Evolutionary conservation across 495 filamentous ascomycete genomes (phyloP).

Genomic region (Endocarpon pusillum): DNA sequence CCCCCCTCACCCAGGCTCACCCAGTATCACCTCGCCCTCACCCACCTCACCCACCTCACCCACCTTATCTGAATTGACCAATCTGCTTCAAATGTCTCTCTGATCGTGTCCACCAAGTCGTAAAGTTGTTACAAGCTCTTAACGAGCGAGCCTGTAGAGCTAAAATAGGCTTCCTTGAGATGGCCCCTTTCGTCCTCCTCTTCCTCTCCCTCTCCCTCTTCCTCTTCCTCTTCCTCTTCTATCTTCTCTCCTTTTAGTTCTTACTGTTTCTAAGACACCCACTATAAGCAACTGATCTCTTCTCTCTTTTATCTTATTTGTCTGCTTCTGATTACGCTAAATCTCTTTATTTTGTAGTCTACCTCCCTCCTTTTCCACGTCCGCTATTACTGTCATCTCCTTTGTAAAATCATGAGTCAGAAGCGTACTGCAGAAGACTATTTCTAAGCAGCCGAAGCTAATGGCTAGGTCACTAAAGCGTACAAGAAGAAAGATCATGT

Average conservation of each 20-base stretch:
- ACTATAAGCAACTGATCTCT: too few species aligned
- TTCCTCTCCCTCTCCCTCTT: background rate
- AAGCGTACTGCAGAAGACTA: background rate
- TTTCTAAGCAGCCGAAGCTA: background rate
- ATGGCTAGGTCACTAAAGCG: background rate
- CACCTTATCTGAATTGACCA: background rate
- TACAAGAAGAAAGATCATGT: background rate
- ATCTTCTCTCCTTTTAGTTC: background rate
- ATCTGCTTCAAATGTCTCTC: slow-evolving; percentile 2
- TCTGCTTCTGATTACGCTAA: background rate
- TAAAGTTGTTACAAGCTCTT: too few species aligned
- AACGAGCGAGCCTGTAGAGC: too few species aligned
- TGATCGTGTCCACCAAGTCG: too few species aligned
- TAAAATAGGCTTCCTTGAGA: background rate
- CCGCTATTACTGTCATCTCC: background rate
- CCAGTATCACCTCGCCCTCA: too few species aligned
- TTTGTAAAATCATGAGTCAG: background rate
- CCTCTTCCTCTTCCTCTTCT: slow-evolving; percentile 3
- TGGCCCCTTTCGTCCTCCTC: background rate
- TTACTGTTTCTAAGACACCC: too few species aligned
- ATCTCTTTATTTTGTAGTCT: too few species aligned
- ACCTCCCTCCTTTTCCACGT: too few species aligned
- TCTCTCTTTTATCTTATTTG: background rate
- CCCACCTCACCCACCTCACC: slow-evolving; percentile 1
- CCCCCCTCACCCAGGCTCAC: too few species aligned